Base-by-base conservation (phyloP, 306 rosid genomes). In the Senna tora region DNA sequence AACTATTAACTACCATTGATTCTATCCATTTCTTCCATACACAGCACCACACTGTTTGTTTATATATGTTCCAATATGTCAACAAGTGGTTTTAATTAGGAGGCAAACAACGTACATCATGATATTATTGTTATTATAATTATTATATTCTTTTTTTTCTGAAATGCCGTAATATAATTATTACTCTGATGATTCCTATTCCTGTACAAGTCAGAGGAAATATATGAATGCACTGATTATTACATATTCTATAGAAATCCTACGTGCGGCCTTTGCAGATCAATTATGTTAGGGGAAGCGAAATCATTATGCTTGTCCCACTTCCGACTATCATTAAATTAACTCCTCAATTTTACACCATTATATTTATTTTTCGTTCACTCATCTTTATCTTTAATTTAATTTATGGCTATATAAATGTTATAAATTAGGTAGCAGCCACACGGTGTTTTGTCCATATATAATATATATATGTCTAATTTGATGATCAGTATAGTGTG, bases 111-210 rank as follows among this genome's bases (percentile, higher is more conserved):
- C 30, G n/a, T n/a, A n/a, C n/a, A n/a, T n/a, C n/a, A 25, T 25
- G 30, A 57, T 13, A n/a, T 7, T 14, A 54, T 32, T 55, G 64
- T 28, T 10, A 25, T 55, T 12, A 3, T 47, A 25, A 25, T 25
- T 25, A 25, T 15, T 10, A n/a, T n/a, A n/a, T n/a, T n/a, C n/a
- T 14, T 32, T 57, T 3, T 41, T 17, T 67, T 70, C 80, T 61
- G 1, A 68, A 49, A 71, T 28, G 57, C 72, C 78, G 30, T 25
- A 25, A 75, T 73, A 3, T 25, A 25, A 75, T 73, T 61, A 79
- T 85, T 78, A 66, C 72, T 72, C 67, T 32, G 75, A 81, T 12
- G 60, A 25, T 54, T 58, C 64, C 22, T 7, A 32, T 79, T 85
- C 72, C 67, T 65, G 55, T 67, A 58, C 38, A 78, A 68, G 33